Evolutionary conservation across 768 basidiomycete genomes (phyloP), one percentile per base, ranked within the genome.

Genomic region (Psilocybe azurescens): DNA sequence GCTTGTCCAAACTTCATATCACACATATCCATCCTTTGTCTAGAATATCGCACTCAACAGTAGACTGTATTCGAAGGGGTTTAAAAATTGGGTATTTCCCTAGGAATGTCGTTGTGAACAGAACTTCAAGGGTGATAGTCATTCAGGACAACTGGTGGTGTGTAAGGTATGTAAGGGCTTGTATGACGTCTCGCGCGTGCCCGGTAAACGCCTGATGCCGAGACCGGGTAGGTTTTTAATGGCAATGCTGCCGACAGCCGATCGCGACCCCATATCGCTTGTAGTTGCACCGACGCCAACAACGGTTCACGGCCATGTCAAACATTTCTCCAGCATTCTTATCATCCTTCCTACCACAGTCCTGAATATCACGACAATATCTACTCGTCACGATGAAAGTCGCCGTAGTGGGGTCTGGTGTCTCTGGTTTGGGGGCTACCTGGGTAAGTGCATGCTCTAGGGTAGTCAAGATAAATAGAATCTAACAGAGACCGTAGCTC

Each of bases 391-490:
- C 28, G 28, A 86, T 86, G 85, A 87, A 80, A 67, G 78, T 93
- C 49, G 91, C 90, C 2, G 86, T 93, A 30, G 83, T 93, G 18
- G 92, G 90, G 4, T 87, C 89, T 48, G 91, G 91, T 7, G 86
- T 90, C n/a, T 87, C 89, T 36, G 91, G 91, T n/a, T 81, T 94
- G 3, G 88, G 81, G 18, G 88, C 90, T 13, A 87, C 88, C 9
- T 93, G 91, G 90, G 89, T 87, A 58, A 63, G 81, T 51, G 14
- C 30, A 9, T 13, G 3, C n/a, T 9, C 53, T 29, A 6, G 24
- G 32, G 41, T 44, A 13, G n/a, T 44, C 38, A 39, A 39, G 41
- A 39, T 30, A 32, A 30, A 39, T 7, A 36, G 8, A 1, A 13
- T 29, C 49, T 50, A 47, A 63, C 44, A 11, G 41, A 20, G 54